Evolutionary conservation across 2,329 filamentous ascomycete species (phyloP).

Genomic region (Cordyceps tenuipes): DNA sequence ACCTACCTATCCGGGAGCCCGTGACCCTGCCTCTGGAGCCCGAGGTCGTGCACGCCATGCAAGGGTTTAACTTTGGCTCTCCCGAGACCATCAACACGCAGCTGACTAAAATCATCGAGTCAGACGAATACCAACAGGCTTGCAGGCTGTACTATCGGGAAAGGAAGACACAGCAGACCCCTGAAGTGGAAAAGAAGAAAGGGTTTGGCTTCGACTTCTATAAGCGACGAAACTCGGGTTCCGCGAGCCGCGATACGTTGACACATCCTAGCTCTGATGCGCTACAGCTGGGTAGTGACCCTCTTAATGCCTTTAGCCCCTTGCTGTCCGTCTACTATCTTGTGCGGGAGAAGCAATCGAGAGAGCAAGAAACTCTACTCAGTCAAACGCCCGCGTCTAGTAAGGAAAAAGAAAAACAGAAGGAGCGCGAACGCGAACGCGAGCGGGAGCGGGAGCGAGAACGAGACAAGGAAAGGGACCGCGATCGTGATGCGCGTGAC

Average conservation of each 20-base stretch:
- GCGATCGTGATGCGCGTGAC: neutral
- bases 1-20: slow-evolving; percentile 74
- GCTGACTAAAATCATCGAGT: slow-evolving; percentile 78
- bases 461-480: slow-evolving; percentile 31
- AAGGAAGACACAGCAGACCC: slow-evolving; percentile 50
- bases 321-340: slow-evolving; percentile 91
- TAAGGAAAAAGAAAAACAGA: slow-evolving; percentile 24
- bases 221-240: slow-evolving; percentile 75
- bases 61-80: slow-evolving; percentile 92
- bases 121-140: slow-evolving; percentile 85
- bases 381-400: slow-evolving; percentile 38
- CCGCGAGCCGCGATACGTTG: slow-evolving; percentile 80
- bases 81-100: slow-evolving; percentile 75
- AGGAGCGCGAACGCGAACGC: slow-evolving; percentile 20
- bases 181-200: slow-evolving; percentile 70
- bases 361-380: slow-evolving; percentile 45
- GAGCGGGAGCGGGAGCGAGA: slow-evolving; percentile 1
- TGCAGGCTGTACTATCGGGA: slow-evolving; percentile 63
- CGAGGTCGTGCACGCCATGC: slow-evolving; percentile 86
- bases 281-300: slow-evolving; percentile 73
- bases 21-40: slow-evolving; percentile 76
- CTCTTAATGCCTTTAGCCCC: slow-evolving; percentile 87
- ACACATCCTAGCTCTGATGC: slow-evolving; percentile 77
- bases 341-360: slow-evolving; percentile 87
- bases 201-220: slow-evolving; percentile 94